These are phyloP conservation scores for Anisodus tanguticus DNA, from an alignment of 257 asterid genomes.

Conservation along the genomic window DNA sequence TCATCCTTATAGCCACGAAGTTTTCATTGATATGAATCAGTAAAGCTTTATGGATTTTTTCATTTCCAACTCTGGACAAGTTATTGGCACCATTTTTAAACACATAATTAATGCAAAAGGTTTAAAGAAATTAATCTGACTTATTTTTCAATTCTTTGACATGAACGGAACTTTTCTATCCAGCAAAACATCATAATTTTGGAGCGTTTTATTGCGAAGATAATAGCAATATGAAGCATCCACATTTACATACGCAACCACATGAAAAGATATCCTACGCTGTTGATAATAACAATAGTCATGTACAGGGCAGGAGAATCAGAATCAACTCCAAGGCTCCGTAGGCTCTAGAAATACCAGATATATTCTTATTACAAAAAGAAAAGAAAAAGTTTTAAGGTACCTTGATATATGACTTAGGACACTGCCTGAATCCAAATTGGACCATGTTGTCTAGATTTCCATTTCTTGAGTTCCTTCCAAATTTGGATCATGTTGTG, in stretches of 20 bases:
- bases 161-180: not conserved
- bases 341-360: conserved; percentile 12
- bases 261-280: not conserved
- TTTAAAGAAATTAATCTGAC: not conserved
- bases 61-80: not conserved
- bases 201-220: not conserved
- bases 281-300: not conserved
- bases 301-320: not conserved
- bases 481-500: not conserved
- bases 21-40: not conserved
- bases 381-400: not conserved
- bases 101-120: not conserved
- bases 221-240: not conserved
- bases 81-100: not conserved
- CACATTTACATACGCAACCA: not conserved
- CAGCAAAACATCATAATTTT: not conserved
- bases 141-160: not conserved
- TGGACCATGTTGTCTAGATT: conserved; percentile 31
- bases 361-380: not conserved
- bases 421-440: conserved; percentile 26
- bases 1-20: not conserved
- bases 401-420: not conserved
- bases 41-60: not conserved
- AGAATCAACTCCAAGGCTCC: conserved; percentile 4
- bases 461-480: conserved; percentile 38